Evolutionary conservation across 2,329 filamentous ascomycete species (phyloP), one percentile per base, ranked within the genome.

Genomic region (Xylaria sp.): DNA sequence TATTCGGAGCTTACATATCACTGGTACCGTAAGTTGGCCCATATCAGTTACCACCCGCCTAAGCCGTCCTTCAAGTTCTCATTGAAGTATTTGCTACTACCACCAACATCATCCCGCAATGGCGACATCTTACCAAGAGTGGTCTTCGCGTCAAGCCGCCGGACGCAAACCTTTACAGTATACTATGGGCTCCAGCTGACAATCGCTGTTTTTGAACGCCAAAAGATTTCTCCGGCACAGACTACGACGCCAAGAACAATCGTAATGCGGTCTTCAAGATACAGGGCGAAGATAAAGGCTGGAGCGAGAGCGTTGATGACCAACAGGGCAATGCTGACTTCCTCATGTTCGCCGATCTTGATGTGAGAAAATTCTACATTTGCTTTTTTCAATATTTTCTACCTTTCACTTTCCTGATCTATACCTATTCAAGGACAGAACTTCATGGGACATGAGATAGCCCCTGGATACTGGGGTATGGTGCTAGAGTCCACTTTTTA

Each of bases 221-320:
- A 34, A n/a, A 6, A 34, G 29, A 89, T 69, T 90, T 90, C 71
- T 83, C 75, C 16, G 87, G 86, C 1, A 85, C 86, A 1, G 87
- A 90, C 65, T 90, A 80, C 70, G 82, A 89, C 63, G 78, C 83
- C 8, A 55, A 57, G 9, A 71, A 77, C 22, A 74, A 81, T 47
- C 78, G 79, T 59, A 83, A 80, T 9, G 86, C 81, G 1, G 82
- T 91, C 44, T 91, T 83, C 74, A 86, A 84, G 68, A 83, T 90
- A 16, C 37, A 50, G 41, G 59, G 53, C 6, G 66, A 74, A n/a
- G 86, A 81, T 1, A 46, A 90, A 40, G 90, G 83, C 73, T 86
- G 83, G 69, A 82, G 89, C 37, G 48, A 56, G 21, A 50, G 54
- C 16, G 66, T 74, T 55, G 79, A 81, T 50, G 88, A 89, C 64